Evolutionary conservation across 2,329 filamentous ascomycete genomes (phyloP).

Genomic region (Clarireedia sp.): DNA sequence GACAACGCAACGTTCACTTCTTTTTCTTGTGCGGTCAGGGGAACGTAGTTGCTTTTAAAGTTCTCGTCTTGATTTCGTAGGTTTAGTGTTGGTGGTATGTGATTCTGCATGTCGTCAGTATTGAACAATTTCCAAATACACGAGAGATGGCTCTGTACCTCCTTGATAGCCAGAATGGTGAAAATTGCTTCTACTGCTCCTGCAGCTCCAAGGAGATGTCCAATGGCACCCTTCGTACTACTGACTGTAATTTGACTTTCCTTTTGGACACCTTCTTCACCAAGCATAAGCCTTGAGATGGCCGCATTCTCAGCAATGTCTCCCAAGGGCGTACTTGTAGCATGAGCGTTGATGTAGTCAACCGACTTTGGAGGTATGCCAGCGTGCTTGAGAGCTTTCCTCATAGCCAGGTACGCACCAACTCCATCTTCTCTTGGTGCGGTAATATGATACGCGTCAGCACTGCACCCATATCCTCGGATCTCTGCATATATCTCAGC

Average conservation of each 20-base stretch:
- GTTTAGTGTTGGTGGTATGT: slow-evolving; percentile 81
- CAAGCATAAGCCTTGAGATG: slow-evolving; percentile 69
- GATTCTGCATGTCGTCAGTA: slow-evolving; percentile 44
- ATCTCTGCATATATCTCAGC: slow-evolving; percentile 85
- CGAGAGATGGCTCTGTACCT: slow-evolving; percentile 50
- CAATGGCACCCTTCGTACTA: slow-evolving; percentile 88
- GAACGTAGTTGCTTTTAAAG: slow-evolving; percentile 80
- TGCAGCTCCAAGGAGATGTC: slow-evolving; percentile 84
- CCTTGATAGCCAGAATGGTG: slow-evolving; percentile 65
- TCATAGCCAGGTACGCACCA: slow-evolving; percentile 81
- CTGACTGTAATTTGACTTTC: slow-evolving; percentile 70
- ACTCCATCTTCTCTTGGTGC: slow-evolving; percentile 75
- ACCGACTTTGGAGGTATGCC: slow-evolving; percentile 59
- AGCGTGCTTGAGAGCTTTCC: slow-evolving; percentile 67
- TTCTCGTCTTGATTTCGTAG: slow-evolving; percentile 57
- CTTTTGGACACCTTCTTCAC: slow-evolving; percentile 54
- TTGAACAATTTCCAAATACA: background rate
- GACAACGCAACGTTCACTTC: slow-evolving; percentile 68
- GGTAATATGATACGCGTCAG: slow-evolving; percentile 90
- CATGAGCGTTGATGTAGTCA: slow-evolving; percentile 93
- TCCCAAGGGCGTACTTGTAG: slow-evolving; percentile 78
- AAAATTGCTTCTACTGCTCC: slow-evolving; percentile 88
- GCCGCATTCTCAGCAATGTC: slow-evolving; percentile 83
- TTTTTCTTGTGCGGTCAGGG: slow-evolving; percentile 61
- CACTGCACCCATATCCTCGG: slow-evolving; percentile 80